These are phyloP conservation scores for Chaetomium olivaceum DNA, from an alignment of 2,329 filamentous ascomycete species.

Conservation along the genomic window DNA sequence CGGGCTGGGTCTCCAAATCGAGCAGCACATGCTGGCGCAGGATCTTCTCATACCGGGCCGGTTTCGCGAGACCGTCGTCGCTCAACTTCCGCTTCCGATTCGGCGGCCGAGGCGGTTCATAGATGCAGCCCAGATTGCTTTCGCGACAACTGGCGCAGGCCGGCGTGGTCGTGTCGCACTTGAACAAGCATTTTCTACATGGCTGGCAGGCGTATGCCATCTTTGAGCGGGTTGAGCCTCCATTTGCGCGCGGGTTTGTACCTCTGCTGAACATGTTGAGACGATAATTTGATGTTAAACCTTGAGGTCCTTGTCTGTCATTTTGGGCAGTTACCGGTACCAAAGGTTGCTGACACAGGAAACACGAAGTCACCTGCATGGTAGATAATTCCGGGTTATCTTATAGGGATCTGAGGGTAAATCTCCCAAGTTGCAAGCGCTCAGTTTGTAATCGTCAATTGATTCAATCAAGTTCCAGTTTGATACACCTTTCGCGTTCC, in stretches of 20 bases:
- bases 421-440: no score
- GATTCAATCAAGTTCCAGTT: neutral
- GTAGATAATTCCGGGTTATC: no score
- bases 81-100: neutral
- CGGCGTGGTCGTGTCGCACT: conserved; percentile 6
- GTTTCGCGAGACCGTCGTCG: neutral
- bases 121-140: neutral
- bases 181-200: neutral
- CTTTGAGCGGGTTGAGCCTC: neutral
- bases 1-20: neutral
- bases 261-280: no score
- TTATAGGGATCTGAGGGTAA: no score
- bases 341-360: no score
- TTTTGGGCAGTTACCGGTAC: no score
- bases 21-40: neutral
- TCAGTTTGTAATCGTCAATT: no score
- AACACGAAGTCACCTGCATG: no score
- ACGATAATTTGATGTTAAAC: no score
- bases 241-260: neutral
- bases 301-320: no score
- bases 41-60: neutral
- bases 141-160: neutral
- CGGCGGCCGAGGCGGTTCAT: neutral
- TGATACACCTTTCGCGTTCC: neutral
- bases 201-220: conserved; percentile 5